phyloP scores from a whole-genome alignment of 345 rosid species.

The Populus ilicifolia region DNA sequence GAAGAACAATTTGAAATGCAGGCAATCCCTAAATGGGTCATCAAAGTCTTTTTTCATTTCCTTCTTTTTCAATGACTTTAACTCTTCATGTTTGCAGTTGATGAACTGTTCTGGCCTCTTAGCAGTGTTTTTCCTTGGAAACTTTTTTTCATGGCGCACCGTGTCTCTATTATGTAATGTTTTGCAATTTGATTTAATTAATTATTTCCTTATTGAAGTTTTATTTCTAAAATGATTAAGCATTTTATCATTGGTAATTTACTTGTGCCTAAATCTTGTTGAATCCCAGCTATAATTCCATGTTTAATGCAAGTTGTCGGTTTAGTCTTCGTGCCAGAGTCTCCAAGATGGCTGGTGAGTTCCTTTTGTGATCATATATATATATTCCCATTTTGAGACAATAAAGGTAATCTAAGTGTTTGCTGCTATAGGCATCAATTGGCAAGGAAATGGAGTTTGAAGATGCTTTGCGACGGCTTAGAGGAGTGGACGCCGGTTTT shows the following conservation, averaged over 20 bases:
- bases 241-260: neutral
- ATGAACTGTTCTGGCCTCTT: conserved; percentile 9
- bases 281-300: conserved; percentile 17
- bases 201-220: neutral
- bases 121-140: conserved; percentile 15
- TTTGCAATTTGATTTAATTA: neutral
- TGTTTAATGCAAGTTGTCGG: conserved; percentile 22
- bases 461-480: conserved; percentile 36
- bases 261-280: neutral
- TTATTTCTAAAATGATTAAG: neutral
- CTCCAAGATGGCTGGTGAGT: conserved; percentile 42
- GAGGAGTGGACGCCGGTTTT: conserved; percentile 45
- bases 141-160: conserved; percentile 19
- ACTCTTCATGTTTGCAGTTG: conserved; percentile 6
- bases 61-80: too few species aligned
- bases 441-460: conserved; percentile 41
- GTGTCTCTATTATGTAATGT: conserved; percentile 23
- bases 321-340: conserved; percentile 30
- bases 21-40: too few species aligned
- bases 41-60: too few species aligned
- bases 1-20: too few species aligned
- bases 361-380: neutral
- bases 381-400: too few species aligned
- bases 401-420: too few species aligned
- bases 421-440: conserved; percentile 20